Conservation (phyloP, 306 rosid species). For the Vigna hirtella region DNA sequence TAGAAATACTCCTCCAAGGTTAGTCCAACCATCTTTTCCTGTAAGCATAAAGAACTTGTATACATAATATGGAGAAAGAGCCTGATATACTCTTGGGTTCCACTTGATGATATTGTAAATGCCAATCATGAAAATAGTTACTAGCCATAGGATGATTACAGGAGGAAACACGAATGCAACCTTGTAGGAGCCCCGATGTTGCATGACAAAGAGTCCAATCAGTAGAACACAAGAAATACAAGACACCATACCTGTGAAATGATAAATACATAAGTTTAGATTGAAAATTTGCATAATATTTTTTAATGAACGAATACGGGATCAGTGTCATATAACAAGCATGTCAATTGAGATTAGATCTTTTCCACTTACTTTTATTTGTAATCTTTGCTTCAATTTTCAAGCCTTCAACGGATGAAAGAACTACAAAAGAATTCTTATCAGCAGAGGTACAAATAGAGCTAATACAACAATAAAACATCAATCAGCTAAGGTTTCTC, state of each 20-base stretch:
- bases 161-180: conserved; percentile 83
- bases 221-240: conserved; percentile 69
- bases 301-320: conserved; percentile 20
- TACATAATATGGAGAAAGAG: conserved; percentile 83
- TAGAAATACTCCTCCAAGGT: conserved; percentile 79
- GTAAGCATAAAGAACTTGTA: conserved; percentile 73
- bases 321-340: not conserved
- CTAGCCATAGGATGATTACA: conserved; percentile 74
- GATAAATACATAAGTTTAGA: conserved; percentile 28
- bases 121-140: conserved; percentile 66
- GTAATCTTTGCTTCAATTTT: conserved; percentile 53
- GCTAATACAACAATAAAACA: conserved; percentile 31
- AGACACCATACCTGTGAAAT: conserved; percentile 63
- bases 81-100: conserved; percentile 78
- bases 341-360: conserved; percentile 2
- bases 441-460: conserved; percentile 40
- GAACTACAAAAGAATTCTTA: conserved; percentile 62
- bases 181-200: conserved; percentile 83
- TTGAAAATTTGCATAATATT: conserved; percentile 40
- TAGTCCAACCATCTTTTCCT: conserved; percentile 81
- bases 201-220: conserved; percentile 73
- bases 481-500: conserved; percentile 12
- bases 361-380: conserved; percentile 60
- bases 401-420: conserved; percentile 77
- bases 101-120: conserved; percentile 77